These are phyloP conservation scores for Populus simonii DNA, from an alignment of 345 rosid genomes.

Conservation along the genomic window DNA sequence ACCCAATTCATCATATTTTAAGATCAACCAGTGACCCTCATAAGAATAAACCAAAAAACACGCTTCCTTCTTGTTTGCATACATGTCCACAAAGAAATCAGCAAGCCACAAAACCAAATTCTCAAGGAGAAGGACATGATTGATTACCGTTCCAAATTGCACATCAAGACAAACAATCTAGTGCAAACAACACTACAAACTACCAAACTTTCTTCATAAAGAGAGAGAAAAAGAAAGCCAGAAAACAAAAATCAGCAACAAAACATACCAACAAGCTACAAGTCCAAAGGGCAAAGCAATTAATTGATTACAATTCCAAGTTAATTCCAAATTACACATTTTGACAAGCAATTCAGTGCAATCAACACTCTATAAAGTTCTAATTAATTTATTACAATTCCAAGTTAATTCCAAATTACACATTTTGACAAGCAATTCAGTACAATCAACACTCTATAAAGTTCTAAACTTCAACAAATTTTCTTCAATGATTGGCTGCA, in stretches of 20 bases:
- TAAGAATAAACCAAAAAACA: too few species aligned
- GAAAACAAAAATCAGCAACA: background rate
- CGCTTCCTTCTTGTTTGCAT: background rate
- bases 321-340: background rate
- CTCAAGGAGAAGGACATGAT: background rate
- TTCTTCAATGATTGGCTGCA: background rate
- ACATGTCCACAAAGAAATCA: background rate
- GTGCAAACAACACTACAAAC: background rate
- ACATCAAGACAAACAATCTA: background rate
- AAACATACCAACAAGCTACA: background rate
- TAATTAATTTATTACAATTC: background rate
- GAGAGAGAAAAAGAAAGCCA: background rate
- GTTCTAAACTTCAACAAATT: background rate
- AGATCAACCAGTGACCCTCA: background rate
- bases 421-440: background rate
- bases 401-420: background rate
- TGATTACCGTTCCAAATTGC: background rate
- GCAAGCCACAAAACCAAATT: background rate
- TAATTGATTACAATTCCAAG: background rate
- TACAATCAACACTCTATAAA: background rate
- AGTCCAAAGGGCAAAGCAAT: background rate
- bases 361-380: background rate
- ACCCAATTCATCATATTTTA: background rate
- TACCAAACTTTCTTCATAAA: background rate
- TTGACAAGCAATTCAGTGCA: background rate